phyloP scores from a whole-genome alignment of 2,329 filamentous ascomycete genomes.

The Microdochium paspali region DNA sequence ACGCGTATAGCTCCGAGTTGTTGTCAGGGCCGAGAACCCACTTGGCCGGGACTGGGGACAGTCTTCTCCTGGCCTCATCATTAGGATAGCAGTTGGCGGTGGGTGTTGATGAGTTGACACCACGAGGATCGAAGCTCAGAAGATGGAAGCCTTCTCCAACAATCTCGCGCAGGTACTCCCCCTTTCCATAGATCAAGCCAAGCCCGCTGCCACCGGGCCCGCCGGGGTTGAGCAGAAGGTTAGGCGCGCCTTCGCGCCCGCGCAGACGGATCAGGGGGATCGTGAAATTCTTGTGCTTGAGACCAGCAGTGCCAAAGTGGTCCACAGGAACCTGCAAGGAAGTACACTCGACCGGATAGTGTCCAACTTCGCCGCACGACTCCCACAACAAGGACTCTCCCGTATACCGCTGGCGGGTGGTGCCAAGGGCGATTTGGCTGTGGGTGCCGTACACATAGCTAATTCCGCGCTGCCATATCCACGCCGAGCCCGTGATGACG shows the following conservation, averaged over 20 bases:
- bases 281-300: constrained; percentile 27
- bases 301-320: constrained; percentile 26
- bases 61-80: constrained; percentile 16
- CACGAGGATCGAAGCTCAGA: constrained; percentile 36
- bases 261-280: constrained; percentile 35
- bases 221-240: constrained; percentile 36
- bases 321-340: constrained; percentile 35
- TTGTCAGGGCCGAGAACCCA: constrained; percentile 17
- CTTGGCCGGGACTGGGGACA: constrained; percentile 11
- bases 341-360: constrained; percentile 29
- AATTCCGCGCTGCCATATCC: background rate
- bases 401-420: constrained; percentile 9
- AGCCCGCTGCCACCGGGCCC: constrained; percentile 36
- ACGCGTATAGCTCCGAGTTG: constrained; percentile 28
- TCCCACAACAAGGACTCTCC: constrained; percentile 29
- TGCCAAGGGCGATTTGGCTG: too few species aligned
- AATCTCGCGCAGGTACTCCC: constrained; percentile 23
- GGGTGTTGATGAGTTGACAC: constrained; percentile 26
- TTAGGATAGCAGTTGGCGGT: constrained; percentile 29
- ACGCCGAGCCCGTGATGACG: background rate
- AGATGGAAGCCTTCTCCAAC: constrained; percentile 35
- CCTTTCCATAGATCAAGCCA: constrained; percentile 22
- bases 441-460: too few species aligned
- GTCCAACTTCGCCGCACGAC: constrained; percentile 25
- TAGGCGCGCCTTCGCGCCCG: constrained; percentile 29